phyloP scores from a whole-genome alignment of 768 basidiomycete species.

The Daedalea quercina region DNA sequence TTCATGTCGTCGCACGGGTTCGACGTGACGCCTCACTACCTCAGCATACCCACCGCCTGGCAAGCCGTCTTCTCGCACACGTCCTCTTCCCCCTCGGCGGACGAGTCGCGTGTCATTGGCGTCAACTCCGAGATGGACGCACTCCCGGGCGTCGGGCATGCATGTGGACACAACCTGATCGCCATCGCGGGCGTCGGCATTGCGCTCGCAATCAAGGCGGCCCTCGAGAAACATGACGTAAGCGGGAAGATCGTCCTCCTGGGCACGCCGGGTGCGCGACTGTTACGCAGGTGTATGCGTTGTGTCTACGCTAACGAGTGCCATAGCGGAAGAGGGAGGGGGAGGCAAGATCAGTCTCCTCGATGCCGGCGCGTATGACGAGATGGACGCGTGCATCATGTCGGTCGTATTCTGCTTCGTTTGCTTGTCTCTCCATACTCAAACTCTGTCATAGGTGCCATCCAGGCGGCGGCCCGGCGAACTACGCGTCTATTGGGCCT shows the following conservation, averaged over 20 bases:
- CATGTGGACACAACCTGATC: constrained; percentile 81
- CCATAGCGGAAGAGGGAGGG: constrained; percentile 67
- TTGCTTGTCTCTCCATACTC: neutral
- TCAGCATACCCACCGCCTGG: constrained; percentile 73
- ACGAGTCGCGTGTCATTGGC: constrained; percentile 48
- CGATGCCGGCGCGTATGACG: constrained; percentile 69
- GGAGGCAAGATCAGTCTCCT: constrained; percentile 74
- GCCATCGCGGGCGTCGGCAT: constrained; percentile 71
- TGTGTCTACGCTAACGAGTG: constrained; percentile 4
- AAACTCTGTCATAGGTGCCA: constrained; percentile 52
- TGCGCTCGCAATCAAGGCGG: constrained; percentile 67
- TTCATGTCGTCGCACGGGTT: constrained; percentile 70
- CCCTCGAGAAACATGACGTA: constrained; percentile 53
- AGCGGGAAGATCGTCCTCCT: constrained; percentile 66
- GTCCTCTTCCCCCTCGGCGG: too few relatives aligned
- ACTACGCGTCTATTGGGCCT: constrained; percentile 44
- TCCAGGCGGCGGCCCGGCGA: constrained; percentile 48
- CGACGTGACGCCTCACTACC: constrained; percentile 62
- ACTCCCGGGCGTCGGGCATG: constrained; percentile 50
- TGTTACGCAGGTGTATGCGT: neutral
- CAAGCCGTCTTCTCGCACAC: constrained; percentile 56
- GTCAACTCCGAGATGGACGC: constrained; percentile 77
- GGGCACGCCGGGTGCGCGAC: constrained; percentile 53
- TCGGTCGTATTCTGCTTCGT: constrained; percentile 18
- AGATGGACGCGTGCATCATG: constrained; percentile 82